phyloP scores from a whole-genome alignment of 176 grass and related monocot species.

The Oryza nivara region DNA sequence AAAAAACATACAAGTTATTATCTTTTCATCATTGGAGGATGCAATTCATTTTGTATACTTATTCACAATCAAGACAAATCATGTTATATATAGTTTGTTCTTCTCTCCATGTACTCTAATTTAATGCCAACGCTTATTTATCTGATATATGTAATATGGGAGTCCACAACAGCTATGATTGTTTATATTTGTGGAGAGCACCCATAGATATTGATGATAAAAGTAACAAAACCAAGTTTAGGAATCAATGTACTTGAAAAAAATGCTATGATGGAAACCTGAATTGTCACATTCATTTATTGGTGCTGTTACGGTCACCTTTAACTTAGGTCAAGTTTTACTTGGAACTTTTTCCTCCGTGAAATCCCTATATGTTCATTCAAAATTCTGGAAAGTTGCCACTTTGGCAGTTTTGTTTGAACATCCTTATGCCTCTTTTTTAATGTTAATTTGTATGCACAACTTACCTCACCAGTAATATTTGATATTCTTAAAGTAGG shows the following conservation, averaged over 20 bases:
- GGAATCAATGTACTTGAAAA: background rate
- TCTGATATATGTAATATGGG: background rate
- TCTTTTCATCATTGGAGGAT: background rate
- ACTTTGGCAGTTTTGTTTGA: constrained; percentile 19
- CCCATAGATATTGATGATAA: constrained; percentile 19
- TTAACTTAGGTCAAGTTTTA: constrained; percentile 1
- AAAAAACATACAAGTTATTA: background rate
- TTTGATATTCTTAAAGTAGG: constrained; percentile 23
- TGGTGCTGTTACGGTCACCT: background rate
- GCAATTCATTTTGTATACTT: constrained; percentile 1
- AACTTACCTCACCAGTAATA: background rate
- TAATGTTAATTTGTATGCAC: constrained; percentile 5
- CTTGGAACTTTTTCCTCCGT: background rate
- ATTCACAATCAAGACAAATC: background rate
- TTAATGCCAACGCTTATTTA: too few relatives aligned
- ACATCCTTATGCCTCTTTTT: constrained; percentile 30
- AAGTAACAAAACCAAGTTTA: background rate
- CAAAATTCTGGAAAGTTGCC: background rate
- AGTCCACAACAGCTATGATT: constrained; percentile 20
- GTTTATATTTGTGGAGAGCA: constrained; percentile 14
- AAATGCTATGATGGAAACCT: background rate
- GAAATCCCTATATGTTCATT: background rate
- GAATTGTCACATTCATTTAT: constrained; percentile 2
- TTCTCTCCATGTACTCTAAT: background rate
- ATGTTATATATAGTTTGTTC: background rate